These are phyloP conservation scores for Cladosporium sphaerospermum DNA, from an alignment of 2,329 filamentous ascomycete species.

Conservation along the genomic window DNA sequence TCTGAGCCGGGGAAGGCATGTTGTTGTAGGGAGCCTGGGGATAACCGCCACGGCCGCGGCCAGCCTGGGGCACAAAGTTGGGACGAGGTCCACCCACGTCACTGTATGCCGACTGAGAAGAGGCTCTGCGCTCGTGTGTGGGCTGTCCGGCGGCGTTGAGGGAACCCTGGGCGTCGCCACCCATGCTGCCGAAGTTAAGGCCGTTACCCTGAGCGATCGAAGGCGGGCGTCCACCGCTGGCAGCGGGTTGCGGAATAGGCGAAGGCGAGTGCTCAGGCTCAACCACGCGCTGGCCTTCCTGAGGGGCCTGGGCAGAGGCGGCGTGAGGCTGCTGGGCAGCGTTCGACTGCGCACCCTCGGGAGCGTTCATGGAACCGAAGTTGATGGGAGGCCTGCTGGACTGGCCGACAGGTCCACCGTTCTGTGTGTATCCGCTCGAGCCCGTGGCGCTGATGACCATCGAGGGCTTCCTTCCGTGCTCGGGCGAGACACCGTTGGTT, in stretches of 20 bases:
- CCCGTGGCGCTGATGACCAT: constrained; percentile 86
- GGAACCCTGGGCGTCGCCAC: constrained; percentile 49
- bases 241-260: constrained; percentile 83
- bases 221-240: constrained; percentile 77
- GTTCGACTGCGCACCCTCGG: constrained; percentile 54
- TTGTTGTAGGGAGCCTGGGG: constrained; percentile 45
- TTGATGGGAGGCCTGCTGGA: constrained; percentile 58
- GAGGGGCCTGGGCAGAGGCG: constrained; percentile 47
- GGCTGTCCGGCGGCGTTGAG: constrained; percentile 29
- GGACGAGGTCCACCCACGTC: constrained; percentile 49
- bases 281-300: constrained; percentile 62
- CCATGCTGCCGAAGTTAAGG: constrained; percentile 76
- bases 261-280: constrained; percentile 86
- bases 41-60: constrained; percentile 49
- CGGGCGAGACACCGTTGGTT: constrained; percentile 54
- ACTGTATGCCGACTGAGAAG: constrained; percentile 73
- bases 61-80: constrained; percentile 30
- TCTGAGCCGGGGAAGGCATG: constrained; percentile 48
- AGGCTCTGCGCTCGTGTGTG: constrained; percentile 80
- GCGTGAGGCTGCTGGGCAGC: constrained; percentile 62
- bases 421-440: constrained; percentile 66
- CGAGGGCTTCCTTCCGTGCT: constrained; percentile 80
- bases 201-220: constrained; percentile 64
- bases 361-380: constrained; percentile 70
- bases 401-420: constrained; percentile 61